phyloP scores from a whole-genome alignment of 2,329 filamentous ascomycete genomes.

The Sphaerostilbella broomeana region DNA sequence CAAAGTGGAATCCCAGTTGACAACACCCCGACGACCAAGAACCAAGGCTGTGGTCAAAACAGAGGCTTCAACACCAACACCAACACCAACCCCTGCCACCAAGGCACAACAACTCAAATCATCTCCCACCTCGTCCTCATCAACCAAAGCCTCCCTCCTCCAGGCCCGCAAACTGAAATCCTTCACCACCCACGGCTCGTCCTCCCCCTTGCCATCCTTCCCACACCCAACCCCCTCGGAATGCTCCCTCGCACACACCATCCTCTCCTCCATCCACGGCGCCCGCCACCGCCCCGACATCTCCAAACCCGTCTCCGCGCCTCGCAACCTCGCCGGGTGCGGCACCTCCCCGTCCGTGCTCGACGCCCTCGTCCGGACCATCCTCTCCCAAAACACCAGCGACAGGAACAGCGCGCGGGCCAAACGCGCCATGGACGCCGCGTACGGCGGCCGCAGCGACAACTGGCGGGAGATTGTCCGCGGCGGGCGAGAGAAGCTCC shows the following conservation, averaged over 20 bases:
- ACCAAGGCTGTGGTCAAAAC: no score
- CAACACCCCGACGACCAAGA: no score
- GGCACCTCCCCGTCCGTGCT: constrained; percentile 45
- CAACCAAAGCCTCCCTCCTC: constrained; percentile 23
- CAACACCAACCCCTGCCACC: no score
- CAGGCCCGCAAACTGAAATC: constrained; percentile 38
- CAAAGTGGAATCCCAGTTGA: no score
- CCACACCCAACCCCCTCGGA: constrained; percentile 58
- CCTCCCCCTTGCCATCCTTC: constrained; percentile 62
- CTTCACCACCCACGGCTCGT: constrained; percentile 32
- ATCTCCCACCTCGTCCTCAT: no score
- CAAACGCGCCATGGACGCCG: constrained; percentile 39
- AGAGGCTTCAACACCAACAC: no score
- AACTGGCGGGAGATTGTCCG: constrained; percentile 36
- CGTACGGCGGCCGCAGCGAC: constrained; percentile 38
- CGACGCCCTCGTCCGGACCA: constrained; percentile 45
- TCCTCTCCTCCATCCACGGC: constrained; percentile 61
- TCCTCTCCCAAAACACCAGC: constrained; percentile 49
- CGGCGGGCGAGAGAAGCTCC: constrained; percentile 34
- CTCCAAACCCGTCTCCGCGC: constrained; percentile 56
- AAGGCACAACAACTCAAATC: no score
- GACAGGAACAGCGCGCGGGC: constrained; percentile 54
- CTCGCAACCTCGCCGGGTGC: constrained; percentile 58
- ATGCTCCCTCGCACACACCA: constrained; percentile 59
- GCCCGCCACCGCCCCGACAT: constrained; percentile 53